These are phyloP conservation scores for Arachis monticola DNA, from an alignment of 331 rosid genomes.

Conservation along the genomic window DNA sequence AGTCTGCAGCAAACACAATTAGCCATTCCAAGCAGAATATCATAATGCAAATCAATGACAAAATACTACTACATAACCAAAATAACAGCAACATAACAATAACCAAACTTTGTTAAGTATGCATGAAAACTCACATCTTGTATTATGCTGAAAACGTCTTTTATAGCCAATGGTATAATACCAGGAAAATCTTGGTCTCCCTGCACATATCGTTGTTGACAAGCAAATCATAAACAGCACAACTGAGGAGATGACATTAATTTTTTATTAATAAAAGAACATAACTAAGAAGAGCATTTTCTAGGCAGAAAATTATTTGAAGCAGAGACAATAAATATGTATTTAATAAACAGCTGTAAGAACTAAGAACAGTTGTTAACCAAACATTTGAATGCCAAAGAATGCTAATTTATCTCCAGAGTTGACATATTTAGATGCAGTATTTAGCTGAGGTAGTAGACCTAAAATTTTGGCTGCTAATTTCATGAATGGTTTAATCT, in stretches of 20 bases:
- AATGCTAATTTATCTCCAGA: constrained; percentile 23
- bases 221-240: constrained; percentile 37
- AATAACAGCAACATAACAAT: constrained; percentile 9
- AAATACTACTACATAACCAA: constrained; percentile 6
- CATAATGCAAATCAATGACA: constrained; percentile 19
- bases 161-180: constrained; percentile 93
- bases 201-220: constrained; percentile 53
- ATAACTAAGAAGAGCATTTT: constrained; percentile 20
- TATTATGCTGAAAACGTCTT: constrained; percentile 95
- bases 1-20: constrained; percentile 66
- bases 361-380: not conserved
- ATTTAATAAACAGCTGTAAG: constrained; percentile 8
- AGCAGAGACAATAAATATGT: constrained; percentile 15
- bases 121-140: constrained; percentile 84
- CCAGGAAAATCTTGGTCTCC: constrained; percentile 96
- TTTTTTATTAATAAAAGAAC: not conserved
- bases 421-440: constrained; percentile 22
- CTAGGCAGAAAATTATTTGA: constrained; percentile 9
- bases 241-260: constrained; percentile 22
- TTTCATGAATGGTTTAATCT: constrained; percentile 19
- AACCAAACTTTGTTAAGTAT: constrained; percentile 16
- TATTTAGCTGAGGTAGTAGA: constrained; percentile 10
- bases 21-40: constrained; percentile 24
- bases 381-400: constrained; percentile 15
- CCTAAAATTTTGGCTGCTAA: constrained; percentile 21